These are phyloP conservation scores for Gymnopilus dilepis DNA, from an alignment of 768 basidiomycete genomes.

Conservation along the genomic window DNA sequence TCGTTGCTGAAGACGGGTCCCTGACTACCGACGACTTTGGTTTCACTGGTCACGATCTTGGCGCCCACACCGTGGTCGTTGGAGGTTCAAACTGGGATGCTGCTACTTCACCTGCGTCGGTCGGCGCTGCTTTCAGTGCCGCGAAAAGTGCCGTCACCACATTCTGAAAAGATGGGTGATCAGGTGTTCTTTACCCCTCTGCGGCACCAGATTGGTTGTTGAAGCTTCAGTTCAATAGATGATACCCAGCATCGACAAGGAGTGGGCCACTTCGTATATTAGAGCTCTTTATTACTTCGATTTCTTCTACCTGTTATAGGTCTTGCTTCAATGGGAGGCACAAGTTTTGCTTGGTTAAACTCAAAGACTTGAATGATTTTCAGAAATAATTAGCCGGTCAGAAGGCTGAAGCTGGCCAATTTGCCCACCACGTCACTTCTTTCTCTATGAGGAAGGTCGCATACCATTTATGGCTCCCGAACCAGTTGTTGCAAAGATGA, in stretches of 20 bases:
- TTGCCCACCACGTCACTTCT: too few relatives aligned
- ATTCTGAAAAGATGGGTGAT: too few relatives aligned
- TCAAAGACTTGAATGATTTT: too few relatives aligned
- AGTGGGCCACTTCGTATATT: neutral
- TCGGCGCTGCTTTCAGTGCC: conserved; percentile 38
- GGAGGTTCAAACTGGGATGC: conserved; percentile 47
- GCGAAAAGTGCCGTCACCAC: conserved; percentile 30
- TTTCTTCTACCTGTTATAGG: neutral
- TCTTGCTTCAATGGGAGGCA: neutral
- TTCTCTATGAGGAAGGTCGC: too few relatives aligned
- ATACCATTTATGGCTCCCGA: neutral
- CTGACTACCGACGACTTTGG: conserved; percentile 43
- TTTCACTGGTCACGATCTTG: conserved; percentile 46
- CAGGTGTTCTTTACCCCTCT: neutral
- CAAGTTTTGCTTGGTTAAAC: too few relatives aligned
- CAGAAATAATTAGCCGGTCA: too few relatives aligned
- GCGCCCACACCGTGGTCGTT: conserved; percentile 39
- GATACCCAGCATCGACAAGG: neutral
- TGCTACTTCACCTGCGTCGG: conserved; percentile 30
- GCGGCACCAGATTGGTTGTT: too few relatives aligned
- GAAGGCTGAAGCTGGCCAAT: too few relatives aligned
- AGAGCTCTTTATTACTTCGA: neutral
- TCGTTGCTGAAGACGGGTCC: conserved; percentile 39
- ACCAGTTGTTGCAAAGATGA: neutral
- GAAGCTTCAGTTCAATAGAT: neutral